Conservation (phyloP, 2,329 filamentous ascomycete genomes). For the Sporothrix pseudoabietina region DNA sequence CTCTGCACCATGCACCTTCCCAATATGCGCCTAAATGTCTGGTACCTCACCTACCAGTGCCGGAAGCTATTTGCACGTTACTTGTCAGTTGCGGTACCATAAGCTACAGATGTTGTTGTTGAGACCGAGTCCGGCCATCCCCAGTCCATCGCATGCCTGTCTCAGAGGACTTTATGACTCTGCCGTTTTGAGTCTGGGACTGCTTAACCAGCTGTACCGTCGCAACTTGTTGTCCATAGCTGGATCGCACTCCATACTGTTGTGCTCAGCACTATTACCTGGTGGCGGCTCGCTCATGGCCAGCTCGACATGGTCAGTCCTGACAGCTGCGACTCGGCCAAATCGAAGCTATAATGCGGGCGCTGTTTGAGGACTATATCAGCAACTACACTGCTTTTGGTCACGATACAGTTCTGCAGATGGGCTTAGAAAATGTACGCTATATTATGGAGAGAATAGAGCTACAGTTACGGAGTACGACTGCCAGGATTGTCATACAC, state of each 20-base stretch:
- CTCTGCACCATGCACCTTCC: constrained; percentile 8
- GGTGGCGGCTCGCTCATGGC: constrained; percentile 16
- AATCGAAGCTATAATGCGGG: constrained; percentile 6
- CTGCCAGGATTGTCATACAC: no score
- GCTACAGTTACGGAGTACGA: no score
- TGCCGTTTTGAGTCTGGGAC: not conserved
- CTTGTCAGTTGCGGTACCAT: constrained; percentile 52
- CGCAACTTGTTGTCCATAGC: constrained; percentile 8
- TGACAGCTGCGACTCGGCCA: not conserved
- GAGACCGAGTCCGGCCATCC: constrained; percentile 55
- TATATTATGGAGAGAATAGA: not conserved
- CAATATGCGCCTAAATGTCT: constrained; percentile 48
- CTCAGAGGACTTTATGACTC: not conserved
- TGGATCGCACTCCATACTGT: constrained; percentile 17
- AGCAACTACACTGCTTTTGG: not conserved
- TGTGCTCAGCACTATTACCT: constrained; percentile 15
- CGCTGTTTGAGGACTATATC: constrained; percentile 7
- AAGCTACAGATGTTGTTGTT: constrained; percentile 53
- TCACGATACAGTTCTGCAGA: not conserved
- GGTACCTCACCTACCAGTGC: constrained; percentile 57
- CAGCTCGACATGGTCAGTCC: constrained; percentile 19
- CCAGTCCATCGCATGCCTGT: constrained; percentile 43
- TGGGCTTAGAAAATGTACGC: no score
- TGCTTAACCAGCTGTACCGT: constrained; percentile 10
- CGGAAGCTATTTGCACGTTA: constrained; percentile 41